phyloP scores from a whole-genome alignment of 2,329 filamentous ascomycete genomes.

The Colletotrichum sublineola region DNA sequence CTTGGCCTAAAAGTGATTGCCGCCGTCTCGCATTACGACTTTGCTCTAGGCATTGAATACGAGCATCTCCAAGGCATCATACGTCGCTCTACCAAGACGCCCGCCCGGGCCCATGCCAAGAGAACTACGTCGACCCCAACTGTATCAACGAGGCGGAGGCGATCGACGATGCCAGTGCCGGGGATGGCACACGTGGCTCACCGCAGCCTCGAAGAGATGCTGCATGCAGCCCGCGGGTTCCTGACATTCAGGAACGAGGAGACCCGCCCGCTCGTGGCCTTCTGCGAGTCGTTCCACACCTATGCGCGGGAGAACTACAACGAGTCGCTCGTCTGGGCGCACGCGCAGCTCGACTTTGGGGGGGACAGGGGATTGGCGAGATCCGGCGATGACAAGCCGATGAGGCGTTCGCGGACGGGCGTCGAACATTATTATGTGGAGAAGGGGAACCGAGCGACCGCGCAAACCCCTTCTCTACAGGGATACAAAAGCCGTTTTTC shows the following conservation, averaged over 20 bases:
- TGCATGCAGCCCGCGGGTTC: slow-evolving; percentile 15
- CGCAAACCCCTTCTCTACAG: slow-evolving; percentile 23
- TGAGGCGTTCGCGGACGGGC: slow-evolving; percentile 36
- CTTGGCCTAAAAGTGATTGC: slow-evolving; percentile 23
- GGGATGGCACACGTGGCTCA: slow-evolving; percentile 1
- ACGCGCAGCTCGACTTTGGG: slow-evolving; percentile 20
- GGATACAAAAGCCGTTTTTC: neutral
- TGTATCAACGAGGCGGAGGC: neutral
- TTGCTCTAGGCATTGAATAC: neutral
- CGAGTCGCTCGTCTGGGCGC: slow-evolving; percentile 12
- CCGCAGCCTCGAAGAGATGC: slow-evolving; percentile 31
- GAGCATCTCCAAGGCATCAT: slow-evolving; percentile 1
- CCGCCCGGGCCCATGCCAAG: neutral
- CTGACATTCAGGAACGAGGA: neutral
- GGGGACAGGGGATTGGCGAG: slow-evolving; percentile 12
- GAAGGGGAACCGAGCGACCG: slow-evolving; percentile 27
- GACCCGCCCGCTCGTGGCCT: slow-evolving; percentile 16
- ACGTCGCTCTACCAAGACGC: neutral
- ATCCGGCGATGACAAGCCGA: slow-evolving; percentile 17
- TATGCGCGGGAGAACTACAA: slow-evolving; percentile 11
- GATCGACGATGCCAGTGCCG: neutral
- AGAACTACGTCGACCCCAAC: slow-evolving; percentile 5
- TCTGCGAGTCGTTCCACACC: slow-evolving; percentile 9
- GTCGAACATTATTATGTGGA: slow-evolving; percentile 25
- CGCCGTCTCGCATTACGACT: slow-evolving; percentile 24